Evolutionary conservation across 148 eudicot genomes (phyloP), one percentile per base, ranked within the genome.

Genomic region (Vaccinium macrocarpon): DNA sequence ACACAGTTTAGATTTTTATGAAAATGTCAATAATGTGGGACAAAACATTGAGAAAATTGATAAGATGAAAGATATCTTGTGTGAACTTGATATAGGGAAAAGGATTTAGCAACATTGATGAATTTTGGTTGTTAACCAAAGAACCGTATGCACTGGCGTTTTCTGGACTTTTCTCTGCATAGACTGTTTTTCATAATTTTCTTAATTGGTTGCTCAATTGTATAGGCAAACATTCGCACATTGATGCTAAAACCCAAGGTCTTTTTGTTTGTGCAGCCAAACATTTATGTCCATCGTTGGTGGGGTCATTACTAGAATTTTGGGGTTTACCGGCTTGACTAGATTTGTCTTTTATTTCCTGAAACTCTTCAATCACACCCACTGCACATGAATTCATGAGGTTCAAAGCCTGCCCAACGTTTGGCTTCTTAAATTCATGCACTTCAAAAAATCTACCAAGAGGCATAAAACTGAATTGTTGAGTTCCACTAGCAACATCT

Each of bases 371-470:
- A 50, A 93, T 66, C 84, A 96, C 92, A 86, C 90, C 93, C 81
- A 87, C 90, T 64, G 98, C 99, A 92, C 98, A 93, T 78, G 95
- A 88, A 89, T 97, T 95, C 99, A 97, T 95, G 66, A 95, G 95
- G 74, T 95, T 91, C 92, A 95, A 85, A 82, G 98, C 99, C 83
- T 86, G 88, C 87, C 86, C 91, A 86, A 95, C 98, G 66, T 97
- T 97, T 55, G 99, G 99, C 91, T 95, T 97, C 93, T 95, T 93
- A 89, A 97, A 97, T 85, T 84, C 92, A 90, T 97, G 98, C 87
- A 84, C 87, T 53, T 97, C 99, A 85, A 93, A 92, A 92, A 96
- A 95, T 85, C 98, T 96, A 90, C 87, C 87, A 89, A 82, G 84
- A 90, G 53, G 61, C 84, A 84, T 78, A 86, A 76, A 86, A 73